Percentiles rank a stretch among this genome's conserved stretches.
Evolutionary conservation across 805 yeast species (phyloP).

Genomic region (Saccharomyces eubayanus): DNA sequence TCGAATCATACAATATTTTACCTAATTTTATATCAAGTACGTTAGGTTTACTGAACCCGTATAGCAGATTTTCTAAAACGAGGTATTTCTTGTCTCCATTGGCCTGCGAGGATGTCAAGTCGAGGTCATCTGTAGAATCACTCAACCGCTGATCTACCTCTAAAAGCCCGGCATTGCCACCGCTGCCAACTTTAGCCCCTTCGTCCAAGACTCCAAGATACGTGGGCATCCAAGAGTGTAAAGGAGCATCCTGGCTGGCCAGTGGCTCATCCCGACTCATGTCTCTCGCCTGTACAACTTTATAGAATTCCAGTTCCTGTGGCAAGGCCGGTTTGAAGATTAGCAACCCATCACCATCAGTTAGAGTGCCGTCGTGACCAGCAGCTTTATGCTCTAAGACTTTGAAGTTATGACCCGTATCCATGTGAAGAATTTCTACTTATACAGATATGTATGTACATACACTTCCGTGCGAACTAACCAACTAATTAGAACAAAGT

Average conservation of each 20-base stretch:
- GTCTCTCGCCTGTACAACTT: conserved; percentile 12
- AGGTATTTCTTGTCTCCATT: conserved; percentile 34
- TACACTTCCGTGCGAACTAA: not conserved
- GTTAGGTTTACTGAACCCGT: conserved; percentile 57
- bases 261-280: not conserved
- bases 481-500: too few relatives aligned
- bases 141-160: not conserved
- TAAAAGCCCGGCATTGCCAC: not conserved
- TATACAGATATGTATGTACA: not conserved
- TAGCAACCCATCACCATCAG: conserved; percentile 53
- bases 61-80: conserved; percentile 62
- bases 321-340: conserved; percentile 60
- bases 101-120: not conserved
- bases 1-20: conserved; percentile 53
- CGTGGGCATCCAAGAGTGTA: conserved; percentile 26
- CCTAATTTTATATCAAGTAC: conserved; percentile 84
- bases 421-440: not conserved
- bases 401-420: not conserved
- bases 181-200: conserved; percentile 8
- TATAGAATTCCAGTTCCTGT: conserved; percentile 74
- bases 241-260: conserved; percentile 18
- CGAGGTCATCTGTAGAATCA: not conserved
- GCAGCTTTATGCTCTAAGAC: conserved; percentile 63
- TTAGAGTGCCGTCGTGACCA: conserved; percentile 78
- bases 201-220: conserved; percentile 24